Base-by-base conservation (phyloP, 352 stramenopile genomes). In the Globisporangium heterothallicum region DNA sequence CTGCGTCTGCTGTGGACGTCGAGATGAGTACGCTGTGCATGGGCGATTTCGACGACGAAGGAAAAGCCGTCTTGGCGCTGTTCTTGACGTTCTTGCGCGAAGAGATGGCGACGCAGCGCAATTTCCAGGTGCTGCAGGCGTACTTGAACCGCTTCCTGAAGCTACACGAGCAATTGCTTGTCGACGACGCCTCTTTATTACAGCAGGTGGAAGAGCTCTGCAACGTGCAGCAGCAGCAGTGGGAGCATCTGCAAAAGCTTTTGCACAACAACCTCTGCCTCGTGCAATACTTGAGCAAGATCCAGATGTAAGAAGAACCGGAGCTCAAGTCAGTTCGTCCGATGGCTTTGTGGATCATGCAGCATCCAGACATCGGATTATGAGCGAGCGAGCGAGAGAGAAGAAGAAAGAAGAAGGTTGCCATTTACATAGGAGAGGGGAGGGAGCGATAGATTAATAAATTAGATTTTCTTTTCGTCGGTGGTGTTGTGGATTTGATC, bases 141-240 rank as follows among this genome's bases (percentile, higher is more conserved):
- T 94, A 94, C 56, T 44, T 94, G 49, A 92, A 94, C 66, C 83
- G 80, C 3, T 92, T 94, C 63, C 61, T 94, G 26, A 92, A 94
- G 68, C 63, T 92, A 27, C 79, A 94, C 56, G 77, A 91, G 41
- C 66, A 90, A 57, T 60, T 92, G 14, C 49, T 94, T 18, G 78
- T 91, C 3, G 58, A 56, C 2, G 66, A 92, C 49, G 41, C 71
- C 12, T 56, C 42, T 19, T 53, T 94, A 50, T 63, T 94, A 9
- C 61, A 58, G 4, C 69, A 74, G 35, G 77, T 88, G 24, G 69
- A 86, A 25, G 59, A 68, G 26, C 55, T 94, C 8, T 74, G 77
- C 36, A 50, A 42, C 9, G 56, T 82, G 42, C 83, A 94, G 63
- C 74, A 90, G 53, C 60, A 72, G 40, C 80, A 87, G 57, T 94